Conservation (phyloP, 1,284 basidiomycete genomes). For the Moesziomyces globuligerus region DNA sequence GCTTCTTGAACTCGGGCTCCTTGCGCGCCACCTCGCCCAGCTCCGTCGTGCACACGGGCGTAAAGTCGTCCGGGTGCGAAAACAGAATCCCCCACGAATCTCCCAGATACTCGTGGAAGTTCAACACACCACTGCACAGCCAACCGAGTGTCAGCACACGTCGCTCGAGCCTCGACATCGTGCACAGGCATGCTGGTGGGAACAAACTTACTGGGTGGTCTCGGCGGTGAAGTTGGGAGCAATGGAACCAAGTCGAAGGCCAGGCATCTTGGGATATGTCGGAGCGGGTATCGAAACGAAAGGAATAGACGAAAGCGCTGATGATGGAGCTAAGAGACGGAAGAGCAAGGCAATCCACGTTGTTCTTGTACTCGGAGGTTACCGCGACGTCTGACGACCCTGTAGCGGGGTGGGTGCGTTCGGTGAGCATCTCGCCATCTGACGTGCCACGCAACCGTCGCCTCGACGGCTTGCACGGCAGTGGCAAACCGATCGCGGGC, state of each 20-base stretch:
- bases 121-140: constrained; percentile 55
- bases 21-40: constrained; percentile 92
- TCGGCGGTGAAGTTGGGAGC: constrained; percentile 66
- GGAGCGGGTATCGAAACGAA: constrained; percentile 1
- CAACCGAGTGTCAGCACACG: no score
- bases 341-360: not conserved
- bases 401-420: no score
- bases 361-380: constrained; percentile 17
- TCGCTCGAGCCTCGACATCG: no score
- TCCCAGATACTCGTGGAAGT: constrained; percentile 91
- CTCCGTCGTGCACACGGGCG: constrained; percentile 78
- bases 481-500: no score
- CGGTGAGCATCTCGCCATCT: constrained; percentile 7
- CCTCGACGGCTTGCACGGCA: no score
- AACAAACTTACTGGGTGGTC: constrained; percentile 58
- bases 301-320: constrained; percentile 1
- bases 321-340: not conserved
- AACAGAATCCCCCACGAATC: constrained; percentile 79
- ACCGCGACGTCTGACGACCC: no score
- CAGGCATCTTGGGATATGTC: constrained; percentile 66
- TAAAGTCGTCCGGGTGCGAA: constrained; percentile 79
- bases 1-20: constrained; percentile 82
- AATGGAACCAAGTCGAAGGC: constrained; percentile 62
- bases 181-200: not conserved
- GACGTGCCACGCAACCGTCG: no score